Base-by-base conservation (phyloP, 495 filamentous ascomycete species). In the Xylaria castorea region DNA sequence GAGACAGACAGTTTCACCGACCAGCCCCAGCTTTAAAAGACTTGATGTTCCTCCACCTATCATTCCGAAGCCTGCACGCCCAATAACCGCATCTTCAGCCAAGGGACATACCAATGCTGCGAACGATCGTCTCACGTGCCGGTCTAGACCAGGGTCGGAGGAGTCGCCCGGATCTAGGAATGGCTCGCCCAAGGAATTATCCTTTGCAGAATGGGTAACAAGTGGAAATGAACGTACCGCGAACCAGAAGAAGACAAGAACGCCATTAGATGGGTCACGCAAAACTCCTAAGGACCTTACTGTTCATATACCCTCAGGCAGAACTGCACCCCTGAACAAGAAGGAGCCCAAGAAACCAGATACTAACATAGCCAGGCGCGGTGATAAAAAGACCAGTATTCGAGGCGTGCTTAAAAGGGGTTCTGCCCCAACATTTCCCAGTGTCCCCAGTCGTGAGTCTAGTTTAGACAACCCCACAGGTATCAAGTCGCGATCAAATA, bases 221-320 rank as follows among this genome's bases (percentile, higher is more conserved):
- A 40, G n/a, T n/a, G 60, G 51, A 4, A 46, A 67, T 16, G 81
- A 80, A 38, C 77, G 78, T 62, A 58, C 79, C 5, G 82, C 85
- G 32, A 87, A 85, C 64, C 84, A 87, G 68, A 87, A 87, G 71
- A 78, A 81, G 14, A 66, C 78, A 14, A 80, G 82, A 40, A 78
- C 76, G n/a, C 80, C 82, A 18, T 73, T 79, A 8, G 73, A 79
- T 7, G 55, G 64, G 5, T 60, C 75, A 30, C 67, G 75, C 44
- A 61, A 74, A 14, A 38, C 27, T 38, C 32, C 75, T 67, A 73
- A 62, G 72, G 74, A 63, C 58, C 71, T 69, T 64, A 71, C 40
- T 73, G 74, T 50, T 67, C 78, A 64, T 22, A 71, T 71, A 74
- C 69, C 74, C 11, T 36, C 72, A 48, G 44, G 72, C 2, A 61